A percentile compares a stretch with the other conserved stretches of the same genome.
phyloP scores from a whole-genome alignment of 2,329 filamentous ascomycete genomes.

The Sodiomyces alkalinus region DNA sequence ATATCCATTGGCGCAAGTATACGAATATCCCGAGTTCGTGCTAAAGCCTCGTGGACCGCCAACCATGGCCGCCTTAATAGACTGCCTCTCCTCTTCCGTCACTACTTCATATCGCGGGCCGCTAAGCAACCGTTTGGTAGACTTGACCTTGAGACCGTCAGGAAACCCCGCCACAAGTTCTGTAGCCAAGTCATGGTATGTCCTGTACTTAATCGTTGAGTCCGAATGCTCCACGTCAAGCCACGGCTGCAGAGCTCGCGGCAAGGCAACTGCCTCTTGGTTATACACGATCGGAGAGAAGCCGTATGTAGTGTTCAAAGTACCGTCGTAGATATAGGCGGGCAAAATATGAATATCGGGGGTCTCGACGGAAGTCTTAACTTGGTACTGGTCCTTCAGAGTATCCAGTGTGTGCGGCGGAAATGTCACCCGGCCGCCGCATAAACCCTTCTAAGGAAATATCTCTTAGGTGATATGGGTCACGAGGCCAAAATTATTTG shows the following conservation, averaged over 20 bases:
- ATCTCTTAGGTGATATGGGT: conserved; percentile 30
- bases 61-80: no score
- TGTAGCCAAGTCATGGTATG: background rate
- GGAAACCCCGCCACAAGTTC: background rate
- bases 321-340: background rate
- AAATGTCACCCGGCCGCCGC: background rate
- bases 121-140: no score
- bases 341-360: background rate
- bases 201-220: background rate
- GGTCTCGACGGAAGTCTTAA: background rate
- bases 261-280: background rate
- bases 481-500: conserved; percentile 42
- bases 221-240: background rate
- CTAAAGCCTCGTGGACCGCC: no score
- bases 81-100: no score
- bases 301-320: background rate
- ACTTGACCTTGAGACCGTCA: no score
- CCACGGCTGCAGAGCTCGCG: background rate
- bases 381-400: background rate
- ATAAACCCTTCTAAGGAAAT: no score
- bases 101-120: no score
- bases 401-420: background rate
- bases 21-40: no score
- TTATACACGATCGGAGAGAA: background rate
- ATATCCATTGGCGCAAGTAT: no score